These are phyloP conservation scores for Entomophthora muscae DNA, from an alignment of 371 early-diverging fungal genomes.

Conservation along the genomic window DNA sequence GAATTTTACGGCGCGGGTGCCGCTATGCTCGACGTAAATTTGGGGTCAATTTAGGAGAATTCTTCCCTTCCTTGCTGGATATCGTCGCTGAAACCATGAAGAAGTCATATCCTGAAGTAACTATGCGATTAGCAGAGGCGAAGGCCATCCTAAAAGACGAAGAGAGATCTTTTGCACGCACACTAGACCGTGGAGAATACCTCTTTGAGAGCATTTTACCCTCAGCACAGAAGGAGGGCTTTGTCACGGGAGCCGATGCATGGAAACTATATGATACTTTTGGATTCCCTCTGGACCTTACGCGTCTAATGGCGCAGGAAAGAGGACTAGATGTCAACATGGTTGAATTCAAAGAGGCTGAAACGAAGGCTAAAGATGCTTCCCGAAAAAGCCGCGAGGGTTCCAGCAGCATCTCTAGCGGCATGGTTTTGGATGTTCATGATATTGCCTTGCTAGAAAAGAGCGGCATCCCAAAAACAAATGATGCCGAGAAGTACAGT, in stretches of 20 bases:
- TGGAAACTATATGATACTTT: conserved; percentile 99
- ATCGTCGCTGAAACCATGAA: conserved; percentile 70
- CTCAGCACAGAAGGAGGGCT: conserved; percentile 38
- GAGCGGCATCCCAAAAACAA: conserved; percentile 64
- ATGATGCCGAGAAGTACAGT: conserved; percentile 76
- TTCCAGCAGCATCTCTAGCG: conserved; percentile 27
- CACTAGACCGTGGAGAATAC: conserved; percentile 93
- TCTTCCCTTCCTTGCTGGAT: conserved; percentile 83
- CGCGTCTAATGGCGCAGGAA: conserved; percentile 96
- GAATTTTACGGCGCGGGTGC: conserved; percentile 94
- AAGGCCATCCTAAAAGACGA: conserved; percentile 93
- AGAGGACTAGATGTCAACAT: conserved; percentile 76
- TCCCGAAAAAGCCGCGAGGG: conserved; percentile 42
- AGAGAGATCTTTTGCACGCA: conserved; percentile 90
- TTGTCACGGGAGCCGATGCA: conserved; percentile 74
- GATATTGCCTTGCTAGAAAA: conserved; percentile 71
- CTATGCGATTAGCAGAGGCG: conserved; percentile 46
- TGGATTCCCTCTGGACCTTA: conserved; percentile 99
- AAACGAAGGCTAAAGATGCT: conserved; percentile 63
- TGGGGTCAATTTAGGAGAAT: conserved; percentile 67
- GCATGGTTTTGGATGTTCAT: conserved; percentile 79
- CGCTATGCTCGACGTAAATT: conserved; percentile 91
- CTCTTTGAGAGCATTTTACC: conserved; percentile 72
- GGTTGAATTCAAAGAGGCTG: conserved; percentile 61
- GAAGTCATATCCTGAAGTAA: conserved; percentile 75